A percentile compares a stretch with the other conserved stretches of the same genome.
phyloP scores from a whole-genome alignment of 2,329 filamentous ascomycete species.

The Trichoderma semiorbis region DNA sequence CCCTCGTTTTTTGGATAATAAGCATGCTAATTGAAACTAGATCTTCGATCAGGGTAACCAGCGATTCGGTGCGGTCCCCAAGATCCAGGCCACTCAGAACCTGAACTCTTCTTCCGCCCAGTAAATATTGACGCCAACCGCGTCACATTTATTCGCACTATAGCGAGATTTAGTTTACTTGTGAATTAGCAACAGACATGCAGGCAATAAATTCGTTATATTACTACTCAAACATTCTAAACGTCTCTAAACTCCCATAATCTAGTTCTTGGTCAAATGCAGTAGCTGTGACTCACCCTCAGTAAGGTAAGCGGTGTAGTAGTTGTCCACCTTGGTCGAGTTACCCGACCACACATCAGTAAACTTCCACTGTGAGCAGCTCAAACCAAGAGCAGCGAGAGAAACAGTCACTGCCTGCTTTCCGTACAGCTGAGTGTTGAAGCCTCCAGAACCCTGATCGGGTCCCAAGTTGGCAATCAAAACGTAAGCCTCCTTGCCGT shows the following conservation, averaged over 20 bases:
- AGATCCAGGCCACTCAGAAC: conserved; percentile 6
- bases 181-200: neutral
- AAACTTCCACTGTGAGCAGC: conserved; percentile 3
- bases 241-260: neutral
- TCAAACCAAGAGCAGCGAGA: neutral
- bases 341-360: conserved; percentile 17
- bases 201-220: neutral
- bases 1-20: neutral
- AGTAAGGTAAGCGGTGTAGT: conserved; percentile 11
- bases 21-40: neutral
- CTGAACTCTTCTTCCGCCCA: neutral
- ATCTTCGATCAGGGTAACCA: conserved; percentile 12
- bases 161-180: neutral
- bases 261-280: conserved; percentile 3
- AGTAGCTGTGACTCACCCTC: conserved; percentile 16
- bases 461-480: conserved; percentile 17
- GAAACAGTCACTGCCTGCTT: conserved; percentile 13
- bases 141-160: neutral
- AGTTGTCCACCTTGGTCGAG: conserved; percentile 1
- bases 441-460: conserved; percentile 12
- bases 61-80: conserved; percentile 7
- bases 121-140: neutral
- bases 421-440: conserved; percentile 8
- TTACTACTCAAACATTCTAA: neutral
- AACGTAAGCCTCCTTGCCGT: conserved; percentile 15